These are phyloP conservation scores for Ophiostoma pallidulum DNA, from an alignment of 2,329 filamentous ascomycete species.

Conservation along the genomic window DNA sequence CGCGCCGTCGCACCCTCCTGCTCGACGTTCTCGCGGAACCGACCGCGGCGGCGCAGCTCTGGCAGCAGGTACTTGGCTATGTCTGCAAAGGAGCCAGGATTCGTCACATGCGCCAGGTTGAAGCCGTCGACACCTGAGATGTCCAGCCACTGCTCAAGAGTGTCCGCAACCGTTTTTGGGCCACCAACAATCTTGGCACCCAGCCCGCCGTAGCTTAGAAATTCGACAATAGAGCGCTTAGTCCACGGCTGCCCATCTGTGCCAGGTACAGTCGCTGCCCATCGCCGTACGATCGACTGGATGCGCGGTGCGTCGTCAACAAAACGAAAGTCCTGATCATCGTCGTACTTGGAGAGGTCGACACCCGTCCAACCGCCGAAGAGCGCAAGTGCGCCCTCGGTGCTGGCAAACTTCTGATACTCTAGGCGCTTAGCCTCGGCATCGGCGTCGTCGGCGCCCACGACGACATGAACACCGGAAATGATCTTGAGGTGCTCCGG, in stretches of 20 bases:
- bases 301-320: conserved; percentile 9
- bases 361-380: conserved; percentile 21
- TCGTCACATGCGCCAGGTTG: conserved; percentile 43
- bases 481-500: conserved; percentile 17
- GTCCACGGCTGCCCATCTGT: conserved; percentile 13
- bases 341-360: conserved; percentile 18
- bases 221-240: conserved; percentile 15
- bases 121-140: conserved; percentile 67
- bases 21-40: conserved; percentile 1
- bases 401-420: conserved; percentile 12
- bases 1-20: conserved; percentile 11
- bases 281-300: conserved; percentile 4
- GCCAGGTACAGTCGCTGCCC: conserved; percentile 10
- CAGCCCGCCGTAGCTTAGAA: conserved; percentile 17
- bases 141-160: conserved; percentile 55
- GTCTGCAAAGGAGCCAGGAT: conserved; percentile 55
- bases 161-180: conserved; percentile 54
- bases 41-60: conserved; percentile 47
- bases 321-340: conserved; percentile 18
- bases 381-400: conserved; percentile 19
- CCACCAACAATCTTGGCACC: conserved; percentile 46
- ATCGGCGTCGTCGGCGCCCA: conserved; percentile 17
- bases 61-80: conserved; percentile 55
- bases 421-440: conserved; percentile 15
- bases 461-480: conserved; percentile 12